Evolutionary conservation across 805 yeast species (phyloP), one percentile per base, ranked within the genome.

Genomic region (Zygosaccharomyces kombuchaensis): DNA sequence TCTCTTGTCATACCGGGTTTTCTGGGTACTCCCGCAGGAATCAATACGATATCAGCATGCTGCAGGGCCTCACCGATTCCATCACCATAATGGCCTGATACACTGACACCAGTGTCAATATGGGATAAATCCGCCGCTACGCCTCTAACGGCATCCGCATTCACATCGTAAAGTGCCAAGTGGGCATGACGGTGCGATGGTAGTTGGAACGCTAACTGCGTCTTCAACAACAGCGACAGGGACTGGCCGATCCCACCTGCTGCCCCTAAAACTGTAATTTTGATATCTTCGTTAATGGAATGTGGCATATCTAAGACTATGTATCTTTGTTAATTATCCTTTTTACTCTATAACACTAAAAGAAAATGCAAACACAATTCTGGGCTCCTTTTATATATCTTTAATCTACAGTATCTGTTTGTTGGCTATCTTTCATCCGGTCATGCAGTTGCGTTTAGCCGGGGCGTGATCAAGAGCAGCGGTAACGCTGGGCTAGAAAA

Each of bases 161-260:
- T 90, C 37, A 89, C 88, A 72, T 89, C 96, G 68, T 80, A 88
- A 47, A 88, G 75, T 4, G 95, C 80, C 56, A 88, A 74, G 19
- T 58, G 57, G 19, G 62, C 50, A 40, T 52, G 53, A 56, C 82
- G 81, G 49, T 74, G 57, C 81, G 78, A 49, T 14, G 54, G 38
- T 19, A 51, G 29, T 30, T 43, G 31, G 10, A 41, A 43, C 7
- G 50, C 52, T 21, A 60, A 40, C 40, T 59, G 62, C 1, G 87
- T 71, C 68, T 88, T 88, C 57, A 88, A 73, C 52, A 88, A 75
- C 45, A 89, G 78, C 10, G 96, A 87, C 51, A 88, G 75, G 35
- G 96, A 95, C 74, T 89, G 96, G 45, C 96, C 96, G 63, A 88
- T 88, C 50, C 96, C 96, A 58, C 96, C 96, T 44, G 91, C 89